Base-by-base conservation (phyloP, 352 stramenopile species). In the Globisporangium takayamanum region DNA sequence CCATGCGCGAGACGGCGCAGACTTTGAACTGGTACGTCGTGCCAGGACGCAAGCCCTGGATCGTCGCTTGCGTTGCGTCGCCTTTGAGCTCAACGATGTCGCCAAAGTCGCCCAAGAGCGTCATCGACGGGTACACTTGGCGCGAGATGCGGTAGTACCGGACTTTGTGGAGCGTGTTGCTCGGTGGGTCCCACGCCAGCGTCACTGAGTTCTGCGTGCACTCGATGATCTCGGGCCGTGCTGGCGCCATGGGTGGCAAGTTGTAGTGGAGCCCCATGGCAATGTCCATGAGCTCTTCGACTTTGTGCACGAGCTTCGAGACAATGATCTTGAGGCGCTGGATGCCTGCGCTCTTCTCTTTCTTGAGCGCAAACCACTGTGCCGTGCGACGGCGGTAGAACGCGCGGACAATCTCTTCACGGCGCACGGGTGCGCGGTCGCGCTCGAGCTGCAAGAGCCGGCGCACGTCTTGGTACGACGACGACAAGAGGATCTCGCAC, bases 221-320 rank as follows among this genome's bases (percentile, higher is more conserved):
- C 6, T 89, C 80, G 11, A 88, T 58, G 15, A 78, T 59, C 15
- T 62, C 52, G 15, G 83, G 82, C 36, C 85, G 83, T 1, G 70
- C 64, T 3, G 84, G 86, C 8, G 86, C 80, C 69, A 92, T 89
- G 3, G 86, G 86, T 7, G 86, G 86, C 15, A 95, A 57, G 45
- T 89, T 94, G 62, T 94, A 78, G 57, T 95, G 77, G 8, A 95
- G 45, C 0, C 84, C 86, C 63, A 90, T 84, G 0, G 86, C 86
- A 42, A 95, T 94, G 55, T 95, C 86, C 84, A 95, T 92, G 42
- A 95, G 74, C 55, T 95, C 86, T 64, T 93, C 82, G 8, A 94
- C 82, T 53, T 94, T 94, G 57, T 95, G 84, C 0, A 95, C 86
- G 1, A 94, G 69, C 59, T 93, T 94, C 0, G 82, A 92, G 5